Evolutionary conservation across 2,329 filamentous ascomycete genomes (phyloP).

Genomic region (Aspergillus pseudoviridinutans): DNA sequence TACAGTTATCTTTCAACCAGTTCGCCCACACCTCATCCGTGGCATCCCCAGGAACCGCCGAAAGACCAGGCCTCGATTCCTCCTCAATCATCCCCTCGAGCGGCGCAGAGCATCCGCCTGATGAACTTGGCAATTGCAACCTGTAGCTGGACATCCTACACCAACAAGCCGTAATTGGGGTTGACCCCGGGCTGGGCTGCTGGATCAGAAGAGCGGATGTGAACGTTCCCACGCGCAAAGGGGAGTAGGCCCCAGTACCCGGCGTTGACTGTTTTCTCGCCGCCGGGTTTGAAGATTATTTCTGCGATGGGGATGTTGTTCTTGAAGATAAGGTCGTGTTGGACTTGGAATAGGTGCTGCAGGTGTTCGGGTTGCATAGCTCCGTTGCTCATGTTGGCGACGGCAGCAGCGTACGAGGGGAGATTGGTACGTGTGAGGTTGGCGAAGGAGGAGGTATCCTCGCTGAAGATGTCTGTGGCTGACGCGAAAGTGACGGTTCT

Average conservation of each 20-base stretch:
- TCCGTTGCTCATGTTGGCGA: constrained; percentile 11
- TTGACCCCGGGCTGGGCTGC: constrained; percentile 21
- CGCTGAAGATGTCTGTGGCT: constrained; percentile 20
- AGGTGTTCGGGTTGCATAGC: constrained; percentile 16
- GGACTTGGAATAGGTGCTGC: constrained; percentile 22
- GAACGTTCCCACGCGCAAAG: constrained; percentile 29
- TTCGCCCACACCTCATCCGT: constrained; percentile 18
- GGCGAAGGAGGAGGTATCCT: constrained; percentile 15
- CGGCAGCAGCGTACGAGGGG: constrained; percentile 16
- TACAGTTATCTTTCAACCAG: constrained; percentile 24
- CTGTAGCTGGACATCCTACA: constrained; percentile 23
- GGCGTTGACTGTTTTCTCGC: constrained; percentile 11
- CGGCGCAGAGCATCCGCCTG: constrained; percentile 13
- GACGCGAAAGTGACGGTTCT: constrained; percentile 19
- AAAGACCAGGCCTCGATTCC: constrained; percentile 19
- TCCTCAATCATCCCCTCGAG: constrained; percentile 13
- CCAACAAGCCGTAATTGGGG: constrained; percentile 29
- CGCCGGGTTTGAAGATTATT: constrained; percentile 19
- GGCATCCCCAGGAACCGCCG: constrained; percentile 17
- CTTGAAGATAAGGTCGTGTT: constrained; percentile 27
- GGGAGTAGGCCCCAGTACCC: constrained; percentile 27
- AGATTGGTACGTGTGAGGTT: constrained; percentile 15
- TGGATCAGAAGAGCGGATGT: constrained; percentile 25
- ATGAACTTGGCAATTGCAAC: constrained; percentile 20
- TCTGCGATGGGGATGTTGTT: constrained; percentile 24